phyloP scores from a whole-genome alignment of 164 flowering plant genomes.

The Piper longum region DNA sequence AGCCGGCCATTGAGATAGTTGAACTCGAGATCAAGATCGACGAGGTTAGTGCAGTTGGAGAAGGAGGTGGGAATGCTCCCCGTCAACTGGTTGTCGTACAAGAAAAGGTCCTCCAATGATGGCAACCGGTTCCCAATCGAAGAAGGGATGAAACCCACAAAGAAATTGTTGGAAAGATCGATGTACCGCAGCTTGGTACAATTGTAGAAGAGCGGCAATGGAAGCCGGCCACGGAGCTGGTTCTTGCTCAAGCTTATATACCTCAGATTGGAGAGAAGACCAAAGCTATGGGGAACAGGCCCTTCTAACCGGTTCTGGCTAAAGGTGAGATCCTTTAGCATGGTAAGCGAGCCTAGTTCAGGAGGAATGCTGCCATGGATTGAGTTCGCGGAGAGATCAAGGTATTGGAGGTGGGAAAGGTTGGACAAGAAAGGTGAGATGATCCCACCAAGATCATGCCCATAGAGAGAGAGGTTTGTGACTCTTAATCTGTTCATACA shows the following conservation, averaged over 20 bases:
- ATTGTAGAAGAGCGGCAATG: constrained; percentile 19
- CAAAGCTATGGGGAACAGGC: constrained; percentile 17
- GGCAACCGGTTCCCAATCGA: constrained; percentile 31
- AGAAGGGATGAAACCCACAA: constrained; percentile 29
- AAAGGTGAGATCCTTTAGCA: constrained; percentile 12
- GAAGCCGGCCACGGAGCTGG: constrained; percentile 16
- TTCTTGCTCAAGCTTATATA: constrained; percentile 15
- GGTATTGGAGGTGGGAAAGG: constrained; percentile 15
- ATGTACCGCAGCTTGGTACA: constrained; percentile 23
- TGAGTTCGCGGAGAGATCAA: constrained; percentile 19
- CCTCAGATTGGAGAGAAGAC: constrained; percentile 9
- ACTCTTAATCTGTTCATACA: constrained; percentile 12
- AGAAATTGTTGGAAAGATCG: constrained; percentile 34
- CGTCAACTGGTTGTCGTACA: constrained; percentile 28
- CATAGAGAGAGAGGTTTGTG: constrained; percentile 9
- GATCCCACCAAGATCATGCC: constrained; percentile 13
- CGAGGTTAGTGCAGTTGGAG: constrained; percentile 19
- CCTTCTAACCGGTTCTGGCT: constrained; percentile 11
- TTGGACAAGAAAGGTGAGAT: constrained; percentile 19
- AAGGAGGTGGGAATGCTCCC: constrained; percentile 35
- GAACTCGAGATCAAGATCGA: constrained; percentile 28
- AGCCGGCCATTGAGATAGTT: constrained; percentile 31
- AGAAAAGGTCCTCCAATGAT: constrained; percentile 16
- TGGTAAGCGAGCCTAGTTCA: constrained; percentile 12
- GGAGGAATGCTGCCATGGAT: constrained; percentile 17